phyloP scores from a whole-genome alignment of 2,329 filamentous ascomycete species.

The Diaporthe batatas region DNA sequence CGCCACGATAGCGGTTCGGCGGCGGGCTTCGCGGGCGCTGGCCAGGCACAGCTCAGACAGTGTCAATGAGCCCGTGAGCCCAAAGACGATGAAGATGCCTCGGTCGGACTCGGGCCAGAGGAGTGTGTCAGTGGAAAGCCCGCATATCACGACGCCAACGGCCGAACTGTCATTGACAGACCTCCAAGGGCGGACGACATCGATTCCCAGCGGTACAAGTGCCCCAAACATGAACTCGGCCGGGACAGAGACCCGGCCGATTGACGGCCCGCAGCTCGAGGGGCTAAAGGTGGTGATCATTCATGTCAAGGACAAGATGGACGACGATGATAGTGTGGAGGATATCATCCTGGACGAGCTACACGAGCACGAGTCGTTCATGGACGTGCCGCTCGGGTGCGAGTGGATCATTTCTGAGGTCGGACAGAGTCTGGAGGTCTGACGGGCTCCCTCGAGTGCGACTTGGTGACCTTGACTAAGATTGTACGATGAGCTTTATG shows the following conservation, averaged over 20 bases:
- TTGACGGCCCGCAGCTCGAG: slow-evolving; percentile 65
- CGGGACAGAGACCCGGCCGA: slow-evolving; percentile 26
- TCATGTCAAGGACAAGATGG: slow-evolving; percentile 89
- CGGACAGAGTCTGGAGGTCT: slow-evolving; percentile 72
- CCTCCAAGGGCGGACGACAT: slow-evolving; percentile 37
- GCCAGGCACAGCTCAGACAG: slow-evolving; percentile 44
- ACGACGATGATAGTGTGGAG: slow-evolving; percentile 74
- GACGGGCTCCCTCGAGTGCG: neutral
- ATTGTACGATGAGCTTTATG: neutral
- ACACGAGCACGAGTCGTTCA: slow-evolving; percentile 68
- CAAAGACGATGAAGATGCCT: slow-evolving; percentile 57
- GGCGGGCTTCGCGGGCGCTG: slow-evolving; percentile 44
- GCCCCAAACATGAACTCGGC: slow-evolving; percentile 38
- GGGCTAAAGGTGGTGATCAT: slow-evolving; percentile 89
- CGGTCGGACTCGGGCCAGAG: slow-evolving; percentile 37
- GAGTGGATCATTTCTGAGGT: slow-evolving; percentile 79
- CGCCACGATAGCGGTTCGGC: slow-evolving; percentile 42
- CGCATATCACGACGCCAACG: slow-evolving; percentile 62
- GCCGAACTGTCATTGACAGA: slow-evolving; percentile 55
- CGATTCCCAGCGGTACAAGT: neutral
- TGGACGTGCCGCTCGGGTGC: slow-evolving; percentile 77
- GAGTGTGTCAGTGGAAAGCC: slow-evolving; percentile 50
- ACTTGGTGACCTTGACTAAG: neutral
- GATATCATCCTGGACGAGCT: slow-evolving; percentile 80
- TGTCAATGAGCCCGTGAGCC: slow-evolving; percentile 62